Base-by-base conservation (phyloP, 2,329 filamentous ascomycete genomes). In the Diaporthe citriasiana region DNA sequence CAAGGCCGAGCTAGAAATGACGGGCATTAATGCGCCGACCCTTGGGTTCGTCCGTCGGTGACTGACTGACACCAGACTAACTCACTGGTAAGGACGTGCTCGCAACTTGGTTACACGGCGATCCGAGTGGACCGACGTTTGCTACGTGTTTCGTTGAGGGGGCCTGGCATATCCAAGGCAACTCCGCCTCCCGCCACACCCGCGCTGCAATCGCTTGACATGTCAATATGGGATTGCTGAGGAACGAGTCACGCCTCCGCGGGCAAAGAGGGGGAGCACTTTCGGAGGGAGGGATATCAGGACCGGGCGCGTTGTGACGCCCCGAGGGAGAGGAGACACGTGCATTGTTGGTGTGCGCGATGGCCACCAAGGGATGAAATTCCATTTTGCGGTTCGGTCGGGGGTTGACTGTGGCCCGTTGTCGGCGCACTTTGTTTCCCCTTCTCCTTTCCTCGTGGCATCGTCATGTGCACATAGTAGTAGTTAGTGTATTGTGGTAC, bases 391-490 rank as follows among this genome's bases (percentile, higher is more conserved):
- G 9, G 40, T n/a, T 15, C 27, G 35, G 12, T 40, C 38, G 63
- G 33, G 60, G 63, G 45, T 68, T 40, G 63, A 68, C 63, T 53
- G 63, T 68, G 63, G 38, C 63, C 63, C 63, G 63, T 68, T 68
- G 13, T 40, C 63, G 47, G 63, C 22, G 33, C 9, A 2, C 33
- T 22, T 27, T n/a, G n/a, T n/a, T 50, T 22, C 19, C n/a, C n/a
- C 8, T 40, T 40, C 45, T 40, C 19, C 63, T 25, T 27, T 53
- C 47, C 40, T 40, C 22, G n/a, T n/a, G 63, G 63, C 47, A 53
- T 53, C 47, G 63, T 68, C 47, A 53, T 68, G 45, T 15, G 63
- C 30, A 51, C 2, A n/a, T 40, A 35, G 0, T 56, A 47, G 17
- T n/a, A n/a, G 22, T n/a, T n/a, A n/a, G n/a, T n/a, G 45, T n/a